Conservation (phyloP, 2,329 filamentous ascomycete species). For the Epichloe gansuensis region DNA sequence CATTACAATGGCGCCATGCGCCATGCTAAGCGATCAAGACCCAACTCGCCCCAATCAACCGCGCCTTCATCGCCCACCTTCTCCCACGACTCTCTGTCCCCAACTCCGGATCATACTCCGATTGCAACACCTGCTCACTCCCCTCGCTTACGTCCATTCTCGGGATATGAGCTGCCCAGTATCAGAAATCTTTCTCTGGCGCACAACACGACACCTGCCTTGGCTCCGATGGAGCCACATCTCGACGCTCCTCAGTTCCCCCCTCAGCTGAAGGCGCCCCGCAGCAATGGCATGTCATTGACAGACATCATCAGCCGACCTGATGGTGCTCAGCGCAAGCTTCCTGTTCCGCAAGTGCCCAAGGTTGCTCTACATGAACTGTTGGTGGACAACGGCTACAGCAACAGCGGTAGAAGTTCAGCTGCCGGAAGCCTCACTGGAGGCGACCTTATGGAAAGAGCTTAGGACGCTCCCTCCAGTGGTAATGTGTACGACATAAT, state of each 20-base stretch:
- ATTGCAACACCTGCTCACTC: slow-evolving; percentile 91
- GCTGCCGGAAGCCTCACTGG: slow-evolving; percentile 66
- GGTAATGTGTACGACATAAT: slow-evolving; percentile 24
- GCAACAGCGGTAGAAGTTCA: slow-evolving; percentile 64
- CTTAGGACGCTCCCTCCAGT: slow-evolving; percentile 20
- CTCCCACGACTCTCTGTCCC: slow-evolving; percentile 88
- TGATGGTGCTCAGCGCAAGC: slow-evolving; percentile 77
- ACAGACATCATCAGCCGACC: slow-evolving; percentile 85
- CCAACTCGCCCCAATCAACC: slow-evolving; percentile 89
- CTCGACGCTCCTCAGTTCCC: slow-evolving; percentile 31
- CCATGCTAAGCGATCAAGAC: slow-evolving; percentile 75
- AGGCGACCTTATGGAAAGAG: slow-evolving; percentile 49
- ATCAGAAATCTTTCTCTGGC: slow-evolving; percentile 53
- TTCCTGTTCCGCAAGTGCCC: slow-evolving; percentile 82
- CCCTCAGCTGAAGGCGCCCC: slow-evolving; percentile 34
- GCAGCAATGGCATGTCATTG: slow-evolving; percentile 61
- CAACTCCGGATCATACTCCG: slow-evolving; percentile 97
- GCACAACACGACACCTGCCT: slow-evolving; percentile 40
- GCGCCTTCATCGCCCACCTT: slow-evolving; percentile 93
- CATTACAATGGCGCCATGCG: slow-evolving; percentile 57
- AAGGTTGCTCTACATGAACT: slow-evolving; percentile 83
- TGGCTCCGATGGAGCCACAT: slow-evolving; percentile 46
- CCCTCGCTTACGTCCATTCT: slow-evolving; percentile 71
- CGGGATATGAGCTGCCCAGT: slow-evolving; percentile 69
- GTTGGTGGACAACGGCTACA: slow-evolving; percentile 53